Evolutionary conservation across 1,284 basidiomycete genomes (phyloP).

Genomic region (Trichosporon sp.): DNA sequence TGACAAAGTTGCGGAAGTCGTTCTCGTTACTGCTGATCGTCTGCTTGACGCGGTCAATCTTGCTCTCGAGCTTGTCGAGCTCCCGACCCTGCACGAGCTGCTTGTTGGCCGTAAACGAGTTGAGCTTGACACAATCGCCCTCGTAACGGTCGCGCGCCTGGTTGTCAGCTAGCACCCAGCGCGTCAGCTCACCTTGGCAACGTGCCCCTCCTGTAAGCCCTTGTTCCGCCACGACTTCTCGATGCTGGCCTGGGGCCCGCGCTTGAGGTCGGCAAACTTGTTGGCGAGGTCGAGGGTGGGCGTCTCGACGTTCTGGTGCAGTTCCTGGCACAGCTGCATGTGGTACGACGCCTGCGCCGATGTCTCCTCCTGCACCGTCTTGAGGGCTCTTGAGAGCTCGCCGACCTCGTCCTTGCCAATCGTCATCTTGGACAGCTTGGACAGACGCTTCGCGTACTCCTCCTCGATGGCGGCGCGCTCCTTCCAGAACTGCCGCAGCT

Average conservation of each 20-base stretch:
- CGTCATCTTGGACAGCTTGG: conserved; percentile 74
- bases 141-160: conserved; percentile 91
- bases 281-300: conserved; percentile 67
- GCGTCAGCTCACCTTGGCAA: conserved; percentile 63
- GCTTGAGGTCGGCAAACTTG: conserved; percentile 72
- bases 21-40: conserved; percentile 86
- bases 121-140: conserved; percentile 89
- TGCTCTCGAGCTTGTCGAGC: conserved; percentile 83
- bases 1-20: conserved; percentile 86
- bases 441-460: conserved; percentile 86
- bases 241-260: conserved; percentile 66
- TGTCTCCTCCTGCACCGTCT: conserved; percentile 78
- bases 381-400: conserved; percentile 74
- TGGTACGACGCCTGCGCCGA: conserved; percentile 66
- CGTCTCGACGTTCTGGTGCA: conserved; percentile 75
- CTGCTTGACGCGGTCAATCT: conserved; percentile 85
- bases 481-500: conserved; percentile 82
- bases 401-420: conserved; percentile 90
- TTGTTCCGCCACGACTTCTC: conserved; percentile 89
- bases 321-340: conserved; percentile 71
- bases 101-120: conserved; percentile 90
- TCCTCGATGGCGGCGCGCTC: conserved; percentile 82
- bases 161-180: background rate
- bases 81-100: conserved; percentile 92
- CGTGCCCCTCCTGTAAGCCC: conserved; percentile 77